Base-by-base conservation (phyloP, 495 filamentous ascomycete species). In the Platismatia glauca region DNA sequence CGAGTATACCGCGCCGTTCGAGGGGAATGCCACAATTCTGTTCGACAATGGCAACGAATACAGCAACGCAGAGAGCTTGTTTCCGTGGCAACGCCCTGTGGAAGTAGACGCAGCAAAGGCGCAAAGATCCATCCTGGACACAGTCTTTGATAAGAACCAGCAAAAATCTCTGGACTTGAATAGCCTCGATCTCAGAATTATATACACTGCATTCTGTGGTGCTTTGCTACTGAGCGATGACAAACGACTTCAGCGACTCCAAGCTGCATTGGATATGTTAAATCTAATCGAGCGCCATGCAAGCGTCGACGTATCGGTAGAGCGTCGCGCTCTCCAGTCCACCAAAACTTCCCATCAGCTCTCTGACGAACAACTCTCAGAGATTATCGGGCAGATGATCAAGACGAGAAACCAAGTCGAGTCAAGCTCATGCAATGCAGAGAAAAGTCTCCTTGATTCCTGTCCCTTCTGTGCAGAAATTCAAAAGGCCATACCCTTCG, bases 1-100 rank as follows among this genome's bases (percentile, higher is more conserved):
- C 37, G 78, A 83, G 58, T 84, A 84, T 65, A 71, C 70, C 2
- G 73, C 74, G 0, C 57, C 71, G 3, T 71, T 73, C 20, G 75
- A 77, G 22, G 76, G 80, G 34, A 66, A 64, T 20, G 60, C 72
- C 18, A 71, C 63, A 0, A 60, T 85, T n/a, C 52, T 74, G 2
- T 80, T 78, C 62, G 16, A 68, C 60, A 31, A 67, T 68, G 27
- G 67, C 67, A 16, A 67, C 29, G 6, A 68, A 68, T 24, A 66
- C 66, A 9, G 66, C 56, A 6, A 68, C 71, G 29, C 74, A 66
- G 57, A 69, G 73, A 6, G 50, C 27, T 27, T 46, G 5, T 70
- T 70, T 33, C 64, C 64, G 12, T 67, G 68, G 66, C 59, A 65
- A 27, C 27, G 11, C 31, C 20, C 20, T 37, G 9, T 33, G 43